A percentile compares a stretch with the other conserved stretches of the same genome.
Conservation (phyloP, 1,139 yeast species). For the Sugiyamaella xylanicola region DNA sequence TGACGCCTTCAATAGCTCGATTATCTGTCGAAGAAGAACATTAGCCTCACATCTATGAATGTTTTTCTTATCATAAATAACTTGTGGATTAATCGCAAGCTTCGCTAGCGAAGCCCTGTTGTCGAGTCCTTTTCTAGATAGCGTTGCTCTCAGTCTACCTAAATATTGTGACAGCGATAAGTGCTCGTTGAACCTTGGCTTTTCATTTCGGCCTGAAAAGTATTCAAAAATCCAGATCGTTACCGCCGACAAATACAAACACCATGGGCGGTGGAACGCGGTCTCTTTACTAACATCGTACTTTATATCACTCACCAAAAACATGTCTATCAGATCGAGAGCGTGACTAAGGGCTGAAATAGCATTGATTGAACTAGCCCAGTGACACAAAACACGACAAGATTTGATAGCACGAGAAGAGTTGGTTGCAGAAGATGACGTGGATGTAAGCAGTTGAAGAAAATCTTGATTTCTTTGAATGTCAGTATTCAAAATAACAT, state of each 20-base stretch:
- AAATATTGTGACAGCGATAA: slow-evolving; percentile 23
- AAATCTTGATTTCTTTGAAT: slow-evolving; percentile 28
- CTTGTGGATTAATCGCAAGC: slow-evolving; percentile 11
- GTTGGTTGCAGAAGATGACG: slow-evolving; percentile 8
- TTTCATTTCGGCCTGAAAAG: slow-evolving; percentile 9
- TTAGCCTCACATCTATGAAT: slow-evolving; percentile 31
- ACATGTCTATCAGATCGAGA: slow-evolving; percentile 35
- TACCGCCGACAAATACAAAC: slow-evolving; percentile 32
- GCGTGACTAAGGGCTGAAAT: slow-evolving; percentile 32
- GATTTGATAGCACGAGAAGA: slow-evolving; percentile 9
- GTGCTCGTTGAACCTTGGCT: background rate
- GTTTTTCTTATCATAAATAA: slow-evolving; percentile 17
- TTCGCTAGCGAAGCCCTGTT: slow-evolving; percentile 8
- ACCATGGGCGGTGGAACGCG: slow-evolving; percentile 36
- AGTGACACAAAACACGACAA: slow-evolving; percentile 12
- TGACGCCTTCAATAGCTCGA: slow-evolving; percentile 27
- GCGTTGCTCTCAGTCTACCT: slow-evolving; percentile 27
- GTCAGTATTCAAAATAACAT: slow-evolving; percentile 30
- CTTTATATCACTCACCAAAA: slow-evolving; percentile 28
- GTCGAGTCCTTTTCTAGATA: slow-evolving; percentile 23
- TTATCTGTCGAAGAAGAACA: slow-evolving; percentile 27
- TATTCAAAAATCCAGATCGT: slow-evolving; percentile 33
- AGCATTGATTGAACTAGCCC: slow-evolving; percentile 22
- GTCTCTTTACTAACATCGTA: slow-evolving; percentile 35
- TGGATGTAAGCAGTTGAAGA: slow-evolving; percentile 21